Base-by-base conservation (phyloP, 2,329 filamentous ascomycete genomes). In the Zarea fungicola region DNA sequence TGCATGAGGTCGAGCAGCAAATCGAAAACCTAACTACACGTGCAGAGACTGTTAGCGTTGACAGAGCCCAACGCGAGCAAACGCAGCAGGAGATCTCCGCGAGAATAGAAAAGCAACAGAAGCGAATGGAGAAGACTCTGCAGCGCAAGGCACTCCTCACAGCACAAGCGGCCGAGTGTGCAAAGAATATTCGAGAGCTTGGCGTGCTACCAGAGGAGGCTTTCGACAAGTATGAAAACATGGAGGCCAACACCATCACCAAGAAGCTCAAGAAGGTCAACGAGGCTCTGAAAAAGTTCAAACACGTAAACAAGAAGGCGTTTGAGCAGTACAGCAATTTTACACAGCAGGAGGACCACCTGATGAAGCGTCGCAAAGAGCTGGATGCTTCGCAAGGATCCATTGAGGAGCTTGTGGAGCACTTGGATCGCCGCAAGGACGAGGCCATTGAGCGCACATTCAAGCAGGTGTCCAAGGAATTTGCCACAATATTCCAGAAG, bases 241-340 rank as follows among this genome's bases (percentile, higher is more conserved):
- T 89, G 65, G 85, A 89, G 57, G 83, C 85, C 22, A 88, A 91
- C 54, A 81, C 77, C 43, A 80, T 81, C 51, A 73, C 74, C n/a
- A 72, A 72, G 34, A 84, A 85, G 49, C 80, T 97, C 21, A 90
- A 93, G 70, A 95, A 91, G 62, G 89, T 92, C 61, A 95, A 95
- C 55, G 89, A 96, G 58, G 84, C 87, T 0, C 76, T 97, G 48
- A 97, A 97, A 72, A 96, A 96, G 65, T 97, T 93, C 71, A 89
- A 90, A 48, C 89, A 96, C 61, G 91, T 99, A 71, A 99, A 99
- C 79, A 99, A 97, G 73, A 97, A 99, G 71, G 93, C 93, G 0
- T 96, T 97, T 63, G 95, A 99, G 69, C 93, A 99, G 66, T 99
- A 97, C 73, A 95, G 92, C 71, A 95, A 85, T 70, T 99, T 97